Base-by-base conservation (phyloP, 352 stramenopile genomes). In the Halophytophthora batemanensis region DNA sequence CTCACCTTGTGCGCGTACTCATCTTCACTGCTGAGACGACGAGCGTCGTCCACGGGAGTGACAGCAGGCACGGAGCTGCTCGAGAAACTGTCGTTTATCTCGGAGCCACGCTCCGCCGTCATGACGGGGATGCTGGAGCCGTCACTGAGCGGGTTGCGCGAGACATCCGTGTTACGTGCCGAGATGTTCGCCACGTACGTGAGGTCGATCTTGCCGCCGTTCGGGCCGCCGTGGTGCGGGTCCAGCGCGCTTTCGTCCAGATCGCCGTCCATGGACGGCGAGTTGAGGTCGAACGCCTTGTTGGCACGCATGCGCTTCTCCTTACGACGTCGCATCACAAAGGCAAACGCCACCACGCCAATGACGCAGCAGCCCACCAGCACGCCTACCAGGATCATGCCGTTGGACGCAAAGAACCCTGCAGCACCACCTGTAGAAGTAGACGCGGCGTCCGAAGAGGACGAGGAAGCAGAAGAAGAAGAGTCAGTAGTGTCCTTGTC, bases 111-210 rank as follows among this genome's bases (percentile, higher is more conserved):
- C 42, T 71, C 60, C 1, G 56, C 59, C 3, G 69, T 51, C 52
- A 77, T 69, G 2, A 81, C 64, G 15, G 53, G 64, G 10, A 74
- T 47, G 1, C 64, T 65, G 14, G 57, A 64, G 21, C 69, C 66
- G 10, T 63, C 50, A 17, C 52, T 75, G 67, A 79, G 79, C 33
- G 65, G 56, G 31, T 66, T 66, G 0, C 49, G 29, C 6, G 45
- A 42, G 19, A 45, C 53, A 39, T 74, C 59, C 29, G 70, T 73
- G 61, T 76, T 70, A 22, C 71, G 66, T 36, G 69, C 44, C 41
- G 74, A 74, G n/a, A 72, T 68, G 50, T 70, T 85, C 25, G 61
- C 63, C 10, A 82, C 48, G 42, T 82, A 85, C 17, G 62, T 70
- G 35, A 71, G 45, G 22, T 77, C 67, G n/a, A 72, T 64, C 39